These are phyloP conservation scores for Candida ortonii DNA, from an alignment of 805 yeast species.

Conservation along the genomic window DNA sequence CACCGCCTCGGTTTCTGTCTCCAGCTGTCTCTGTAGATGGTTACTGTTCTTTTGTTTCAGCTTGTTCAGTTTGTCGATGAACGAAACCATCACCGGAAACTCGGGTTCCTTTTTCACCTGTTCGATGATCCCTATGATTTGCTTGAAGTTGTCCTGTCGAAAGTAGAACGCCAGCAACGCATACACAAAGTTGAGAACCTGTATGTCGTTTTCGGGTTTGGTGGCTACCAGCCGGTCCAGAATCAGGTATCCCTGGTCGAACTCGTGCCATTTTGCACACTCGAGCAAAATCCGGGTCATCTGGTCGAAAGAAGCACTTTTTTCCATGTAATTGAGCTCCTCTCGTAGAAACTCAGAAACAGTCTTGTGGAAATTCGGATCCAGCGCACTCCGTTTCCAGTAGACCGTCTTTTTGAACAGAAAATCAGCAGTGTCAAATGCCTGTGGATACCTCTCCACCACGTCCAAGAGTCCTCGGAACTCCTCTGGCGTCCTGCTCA, in stretches of 20 bases:
- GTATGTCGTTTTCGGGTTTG: constrained; percentile 13
- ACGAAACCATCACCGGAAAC: constrained; percentile 11
- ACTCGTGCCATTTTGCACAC: constrained; percentile 9
- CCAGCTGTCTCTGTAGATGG: constrained; percentile 1
- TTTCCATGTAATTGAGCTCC: constrained; percentile 2
- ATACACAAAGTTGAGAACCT: constrained; percentile 14
- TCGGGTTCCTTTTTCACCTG: constrained; percentile 13
- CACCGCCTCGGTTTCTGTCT: not conserved
- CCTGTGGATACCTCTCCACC: constrained; percentile 12
- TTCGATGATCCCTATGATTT: constrained; percentile 16
- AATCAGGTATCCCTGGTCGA: constrained; percentile 12
- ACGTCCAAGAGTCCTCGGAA: constrained; percentile 16
- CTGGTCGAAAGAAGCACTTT: constrained; percentile 4
- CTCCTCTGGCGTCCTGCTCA: constrained; percentile 13
- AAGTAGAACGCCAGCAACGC: constrained; percentile 14
- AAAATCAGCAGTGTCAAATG: constrained; percentile 12
- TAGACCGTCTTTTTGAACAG: constrained; percentile 18
- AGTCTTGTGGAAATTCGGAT: constrained; percentile 6
- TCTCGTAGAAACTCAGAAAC: constrained; percentile 7
- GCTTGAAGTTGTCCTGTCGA: constrained; percentile 13
- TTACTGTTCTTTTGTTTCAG: constrained; percentile 1
- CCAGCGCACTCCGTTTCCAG: constrained; percentile 22
- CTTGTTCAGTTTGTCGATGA: constrained; percentile 10
- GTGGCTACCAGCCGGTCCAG: constrained; percentile 9
- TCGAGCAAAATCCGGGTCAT: constrained; percentile 11